Percentiles rank a stretch among this genome's conserved stretches.
phyloP scores from a whole-genome alignment of 2,329 filamentous ascomycete species.

The Venturia asperata region DNA sequence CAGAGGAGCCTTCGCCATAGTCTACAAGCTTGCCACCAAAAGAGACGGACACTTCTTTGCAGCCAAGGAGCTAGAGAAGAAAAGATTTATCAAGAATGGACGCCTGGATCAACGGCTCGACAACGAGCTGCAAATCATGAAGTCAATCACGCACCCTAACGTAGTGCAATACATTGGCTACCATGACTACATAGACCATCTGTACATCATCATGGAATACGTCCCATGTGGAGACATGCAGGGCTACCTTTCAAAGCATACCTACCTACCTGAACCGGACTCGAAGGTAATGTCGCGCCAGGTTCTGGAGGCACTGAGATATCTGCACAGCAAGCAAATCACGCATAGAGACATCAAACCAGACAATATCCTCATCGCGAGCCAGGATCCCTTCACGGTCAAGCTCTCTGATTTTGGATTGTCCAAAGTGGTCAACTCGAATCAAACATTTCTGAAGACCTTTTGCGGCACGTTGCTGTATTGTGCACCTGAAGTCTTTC shows the following conservation, averaged over 20 bases:
- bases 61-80: constrained; percentile 79
- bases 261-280: constrained; percentile 58
- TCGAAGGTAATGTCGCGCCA: constrained; percentile 68
- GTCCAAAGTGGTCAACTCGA: constrained; percentile 86
- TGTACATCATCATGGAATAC: constrained; percentile 98
- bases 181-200: constrained; percentile 68
- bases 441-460: constrained; percentile 87
- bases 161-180: constrained; percentile 90
- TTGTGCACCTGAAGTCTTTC: constrained; percentile 94
- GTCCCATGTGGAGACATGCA: constrained; percentile 77
- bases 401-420: constrained; percentile 96
- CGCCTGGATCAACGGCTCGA: constrained; percentile 85
- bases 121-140: constrained; percentile 97
- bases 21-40: constrained; percentile 83
- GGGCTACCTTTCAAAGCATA: constrained; percentile 56
- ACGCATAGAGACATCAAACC: constrained; percentile 99
- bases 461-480: constrained; percentile 96
- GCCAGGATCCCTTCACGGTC: constrained; percentile 64
- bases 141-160: constrained; percentile 72
- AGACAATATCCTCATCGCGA: constrained; percentile 86
- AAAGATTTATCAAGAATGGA: constrained; percentile 83
- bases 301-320: constrained; percentile 73
- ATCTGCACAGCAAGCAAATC: constrained; percentile 80
- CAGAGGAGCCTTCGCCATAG: constrained; percentile 89
- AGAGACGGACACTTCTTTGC: constrained; percentile 77